phyloP scores from a whole-genome alignment of 345 rosid species.

The Anacardium occidentale region DNA sequence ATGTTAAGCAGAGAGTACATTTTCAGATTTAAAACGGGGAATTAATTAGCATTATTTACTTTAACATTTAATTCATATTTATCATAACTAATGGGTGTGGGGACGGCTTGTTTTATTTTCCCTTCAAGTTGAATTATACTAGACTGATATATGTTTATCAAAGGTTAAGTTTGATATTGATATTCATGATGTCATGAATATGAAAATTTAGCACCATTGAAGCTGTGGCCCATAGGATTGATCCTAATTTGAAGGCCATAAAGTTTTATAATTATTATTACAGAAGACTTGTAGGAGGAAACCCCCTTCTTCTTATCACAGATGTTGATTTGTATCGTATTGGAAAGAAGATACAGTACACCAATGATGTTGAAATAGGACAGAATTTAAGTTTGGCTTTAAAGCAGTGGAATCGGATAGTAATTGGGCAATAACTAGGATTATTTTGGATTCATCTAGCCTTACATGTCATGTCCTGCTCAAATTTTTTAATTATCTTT shows the following conservation, averaged over 20 bases:
- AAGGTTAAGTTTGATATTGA: not conserved
- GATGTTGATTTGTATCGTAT: slow-evolving; percentile 23
- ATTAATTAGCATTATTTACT: slow-evolving; percentile 1
- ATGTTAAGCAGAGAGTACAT: not conserved
- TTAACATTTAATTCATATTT: no score
- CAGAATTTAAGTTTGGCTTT: slow-evolving; percentile 24
- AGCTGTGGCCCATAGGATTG: slow-evolving; percentile 19
- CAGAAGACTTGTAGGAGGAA: slow-evolving; percentile 21
- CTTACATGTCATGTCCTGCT: not conserved
- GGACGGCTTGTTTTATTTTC: not conserved
- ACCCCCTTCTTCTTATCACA: slow-evolving; percentile 10
- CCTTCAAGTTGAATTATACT: not conserved
- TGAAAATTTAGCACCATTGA: not conserved
- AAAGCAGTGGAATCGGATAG: slow-evolving; percentile 35
- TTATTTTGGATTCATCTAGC: not conserved
- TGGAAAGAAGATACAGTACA: not conserved
- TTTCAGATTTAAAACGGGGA: not conserved
- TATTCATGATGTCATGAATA: not conserved
- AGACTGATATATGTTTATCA: not conserved
- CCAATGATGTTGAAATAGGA: slow-evolving; percentile 8
- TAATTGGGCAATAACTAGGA: slow-evolving; percentile 8
- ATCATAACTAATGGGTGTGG: not conserved
- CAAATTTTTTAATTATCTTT: not conserved
- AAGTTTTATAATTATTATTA: slow-evolving; percentile 24
- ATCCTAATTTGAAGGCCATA: slow-evolving; percentile 42